Conservation (phyloP, 495 filamentous ascomycete species). For the Collariella sp. region DNA sequence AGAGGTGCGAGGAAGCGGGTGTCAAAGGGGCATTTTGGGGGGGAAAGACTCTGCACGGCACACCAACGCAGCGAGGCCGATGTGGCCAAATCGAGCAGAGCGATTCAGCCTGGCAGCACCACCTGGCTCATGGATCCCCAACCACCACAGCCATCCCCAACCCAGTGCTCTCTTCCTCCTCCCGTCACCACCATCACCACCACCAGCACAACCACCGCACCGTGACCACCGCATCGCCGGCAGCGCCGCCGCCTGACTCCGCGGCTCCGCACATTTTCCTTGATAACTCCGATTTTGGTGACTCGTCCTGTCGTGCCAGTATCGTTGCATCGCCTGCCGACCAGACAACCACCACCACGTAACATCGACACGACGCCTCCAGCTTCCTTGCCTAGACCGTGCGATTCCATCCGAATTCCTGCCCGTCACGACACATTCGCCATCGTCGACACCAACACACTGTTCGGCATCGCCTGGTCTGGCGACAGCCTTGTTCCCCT, state of each 20-base stretch:
- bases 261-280: constrained; percentile 1
- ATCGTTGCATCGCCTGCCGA: constrained; percentile 4
- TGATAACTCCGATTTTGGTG: constrained; percentile 16
- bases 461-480: neutral
- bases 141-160: constrained; percentile 12
- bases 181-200: constrained; percentile 17
- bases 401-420: constrained; percentile 2
- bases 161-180: constrained; percentile 4
- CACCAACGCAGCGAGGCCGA: constrained; percentile 28
- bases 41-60: constrained; percentile 26
- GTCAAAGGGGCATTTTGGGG: constrained; percentile 30
- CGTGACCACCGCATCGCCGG: constrained; percentile 20
- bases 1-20: constrained; percentile 29
- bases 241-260: constrained; percentile 17
- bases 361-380: neutral
- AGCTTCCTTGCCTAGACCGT: neutral
- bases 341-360: constrained; percentile 3
- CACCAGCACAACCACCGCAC: constrained; percentile 8
- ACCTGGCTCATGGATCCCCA: constrained; percentile 19
- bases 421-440: neutral
- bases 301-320: constrained; percentile 12
- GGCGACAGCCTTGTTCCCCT: neutral
- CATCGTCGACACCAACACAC: neutral
- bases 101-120: constrained; percentile 20
- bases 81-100: constrained; percentile 30